Conservation (phyloP, 1,284 basidiomycete species). For the Stygiomarasmius scandens region DNA sequence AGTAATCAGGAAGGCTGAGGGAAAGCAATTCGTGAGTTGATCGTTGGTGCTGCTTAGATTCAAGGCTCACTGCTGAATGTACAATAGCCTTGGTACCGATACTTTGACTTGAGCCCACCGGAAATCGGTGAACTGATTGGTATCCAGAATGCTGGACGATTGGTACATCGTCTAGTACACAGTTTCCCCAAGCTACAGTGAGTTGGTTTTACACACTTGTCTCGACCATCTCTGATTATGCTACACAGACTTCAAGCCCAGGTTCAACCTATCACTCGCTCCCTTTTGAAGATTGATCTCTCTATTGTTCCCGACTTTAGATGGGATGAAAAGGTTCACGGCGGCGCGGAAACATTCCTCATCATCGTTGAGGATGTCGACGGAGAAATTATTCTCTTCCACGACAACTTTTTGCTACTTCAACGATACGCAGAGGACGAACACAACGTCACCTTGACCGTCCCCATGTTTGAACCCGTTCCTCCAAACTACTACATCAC, state of each 20-base stretch:
- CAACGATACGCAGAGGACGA: conserved; percentile 92
- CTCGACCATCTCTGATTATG: conserved; percentile 10
- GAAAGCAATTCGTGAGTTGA: conserved; percentile 88
- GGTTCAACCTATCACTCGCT: conserved; percentile 91
- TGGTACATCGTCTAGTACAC: conserved; percentile 95
- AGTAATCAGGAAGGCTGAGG: conserved; percentile 90
- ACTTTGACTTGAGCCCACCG: conserved; percentile 85
- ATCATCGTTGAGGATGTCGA: conserved; percentile 97
- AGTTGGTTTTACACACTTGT: conserved; percentile 30
- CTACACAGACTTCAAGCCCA: conserved; percentile 79
- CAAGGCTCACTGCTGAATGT: conserved; percentile 7
- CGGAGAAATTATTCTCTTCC: conserved; percentile 93
- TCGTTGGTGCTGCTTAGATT: conserved; percentile 4
- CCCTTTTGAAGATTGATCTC: conserved; percentile 85
- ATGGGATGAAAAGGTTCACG: conserved; percentile 96
- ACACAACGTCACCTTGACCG: conserved; percentile 92
- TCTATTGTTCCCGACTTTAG: conserved; percentile 95
- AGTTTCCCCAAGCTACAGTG: conserved; percentile 95
- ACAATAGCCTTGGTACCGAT: conserved; percentile 90
- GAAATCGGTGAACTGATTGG: conserved; percentile 95
- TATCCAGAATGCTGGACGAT: conserved; percentile 87
- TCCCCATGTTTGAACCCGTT: conserved; percentile 95
- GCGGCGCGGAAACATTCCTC: conserved; percentile 86
- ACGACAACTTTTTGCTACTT: conserved; percentile 90
- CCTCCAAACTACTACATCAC: conserved; percentile 99